Base-by-base conservation (phyloP, 2,329 filamentous ascomycete species). In the Scedosporium boydii region DNA sequence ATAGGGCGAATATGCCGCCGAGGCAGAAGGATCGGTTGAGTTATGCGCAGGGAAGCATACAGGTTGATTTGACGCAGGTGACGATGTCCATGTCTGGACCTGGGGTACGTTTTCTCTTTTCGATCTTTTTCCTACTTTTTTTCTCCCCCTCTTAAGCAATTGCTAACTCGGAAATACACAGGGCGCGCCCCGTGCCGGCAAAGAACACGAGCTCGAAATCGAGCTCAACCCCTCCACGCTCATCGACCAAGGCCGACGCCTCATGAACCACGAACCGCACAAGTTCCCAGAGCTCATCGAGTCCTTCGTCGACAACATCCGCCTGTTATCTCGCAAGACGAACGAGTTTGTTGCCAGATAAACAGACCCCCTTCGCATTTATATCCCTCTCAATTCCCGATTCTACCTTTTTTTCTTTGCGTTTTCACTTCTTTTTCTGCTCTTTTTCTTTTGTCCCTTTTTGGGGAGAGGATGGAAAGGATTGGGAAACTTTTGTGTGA, bases 51-150 rank as follows among this genome's bases (percentile, higher is more conserved):
- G 82, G 92, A 48, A 86, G 85, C 61, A 97, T 96, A 72, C 90
- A 95, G 72, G 83, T 99, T 68, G 95, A 99, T 74, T 78, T 99
- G 59, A 99, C 95, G 0, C 93, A 97, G 73, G 95, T 99, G 51
- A 89, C 86, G 10, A 81, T 80, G 59, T 70, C 70, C 5, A 67
- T 68, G 34, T 67, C 69, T 27, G 73, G 71, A 6, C 71, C 72
- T 61, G 73, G 73, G 3, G 77, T 80, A 72, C 65, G 77, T 72
- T 41, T 34, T 56, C 23, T 21, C 44, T 6, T 60, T 55, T 53
- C 23, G 42, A 12, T 60, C 26, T 41, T 62, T 55, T 56, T 58
- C n/a, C 38, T 9, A 63, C 44, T 51, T 56, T 34, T n/a, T 55
- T 26, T 42, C 23, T 62, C 12, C 10, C 18, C 18, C 3, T 26